Base-by-base conservation (phyloP, 2,329 filamentous ascomycete species). In the Metarhizium anisopliae region DNA sequence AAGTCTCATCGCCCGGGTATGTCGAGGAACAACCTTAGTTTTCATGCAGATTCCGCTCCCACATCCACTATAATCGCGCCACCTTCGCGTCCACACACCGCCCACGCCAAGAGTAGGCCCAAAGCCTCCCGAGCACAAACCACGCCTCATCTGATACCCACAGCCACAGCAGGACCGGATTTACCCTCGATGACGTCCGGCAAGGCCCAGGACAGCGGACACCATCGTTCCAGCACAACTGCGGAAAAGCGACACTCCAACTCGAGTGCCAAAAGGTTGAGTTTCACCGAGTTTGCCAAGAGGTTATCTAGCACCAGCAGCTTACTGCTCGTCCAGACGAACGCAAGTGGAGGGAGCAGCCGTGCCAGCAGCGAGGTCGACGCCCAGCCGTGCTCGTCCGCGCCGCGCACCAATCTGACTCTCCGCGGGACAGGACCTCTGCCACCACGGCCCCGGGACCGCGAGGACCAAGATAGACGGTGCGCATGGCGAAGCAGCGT, bases 211-310 rank as follows among this genome's bases (percentile, higher is more conserved):
- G 72, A 76, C 47, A 60, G 60, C 30, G 61, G 60, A 38, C 62
- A 64, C 54, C 65, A 65, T 30, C 52, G 10, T 30, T 35, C 49
- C 6, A 53, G 55, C 50, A 38, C 50, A 47, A 47, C 13, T 29
- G 64, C 65, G 51, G 76, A 80, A 54, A 79, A 80, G 60, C 77
- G 79, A 36, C 72, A 74, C 51, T 84, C 81, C 32, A 72, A 71
- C 45, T 78, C 77, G 52, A 82, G 78, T 64, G 70, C 71, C 50
- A 84, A 84, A 70, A 75, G 80, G 58, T 74, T 83, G 55, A 83
- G 79, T 70, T 83, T 85, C 60, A 79, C 76, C 61, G 82, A 86
- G 54, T 82, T 84, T 59, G 79, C 80, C 50, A 82, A 80, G 65
- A 73, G 80, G 59, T 67, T 85, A 54, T 84, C 80, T 61, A 83